phyloP scores from a whole-genome alignment of 129 eudicot species.

The Flaveria trinervia region DNA sequence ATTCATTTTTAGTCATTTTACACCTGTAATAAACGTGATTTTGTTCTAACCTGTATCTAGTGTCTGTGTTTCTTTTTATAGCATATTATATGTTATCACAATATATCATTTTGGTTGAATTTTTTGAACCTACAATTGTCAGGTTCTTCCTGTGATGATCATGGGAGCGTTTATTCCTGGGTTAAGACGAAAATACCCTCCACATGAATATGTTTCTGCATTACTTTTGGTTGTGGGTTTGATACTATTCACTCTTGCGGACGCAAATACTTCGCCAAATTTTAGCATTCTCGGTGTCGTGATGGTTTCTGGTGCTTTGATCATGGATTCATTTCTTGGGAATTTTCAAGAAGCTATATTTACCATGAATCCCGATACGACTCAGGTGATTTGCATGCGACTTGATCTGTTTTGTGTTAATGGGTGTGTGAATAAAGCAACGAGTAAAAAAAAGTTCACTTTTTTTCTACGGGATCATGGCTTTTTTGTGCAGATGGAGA shows the following conservation, averaged over 20 bases:
- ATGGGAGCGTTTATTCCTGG: slow-evolving; percentile 98
- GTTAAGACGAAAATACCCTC: slow-evolving; percentile 79
- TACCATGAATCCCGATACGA: slow-evolving; percentile 82
- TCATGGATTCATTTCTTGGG: slow-evolving; percentile 94
- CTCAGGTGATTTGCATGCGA: slow-evolving; percentile 55
- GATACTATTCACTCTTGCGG: slow-evolving; percentile 87
- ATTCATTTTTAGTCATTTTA: not conserved
- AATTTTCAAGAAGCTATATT: slow-evolving; percentile 95
- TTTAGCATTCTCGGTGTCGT: slow-evolving; percentile 86
- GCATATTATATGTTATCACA: not conserved
- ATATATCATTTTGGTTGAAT: not conserved
- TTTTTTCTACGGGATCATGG: slow-evolving; percentile 4
- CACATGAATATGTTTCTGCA: slow-evolving; percentile 80
- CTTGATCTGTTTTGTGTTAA: slow-evolving; percentile 4
- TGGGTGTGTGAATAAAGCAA: slow-evolving; percentile 8
- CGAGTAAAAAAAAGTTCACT: slow-evolving; percentile 6
- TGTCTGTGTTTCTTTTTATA: not conserved
- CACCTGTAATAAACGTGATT: not conserved
- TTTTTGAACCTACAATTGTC: slow-evolving; percentile 12
- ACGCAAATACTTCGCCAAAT: slow-evolving; percentile 88
- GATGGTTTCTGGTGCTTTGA: slow-evolving; percentile 82
- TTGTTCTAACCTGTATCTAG: not conserved
- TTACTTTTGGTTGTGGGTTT: slow-evolving; percentile 74
- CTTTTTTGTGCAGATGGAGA: slow-evolving; percentile 69
- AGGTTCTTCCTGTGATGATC: slow-evolving; percentile 94